Evolutionary conservation across 1,284 basidiomycete species (phyloP).

Genomic region (Boletus mariae): DNA sequence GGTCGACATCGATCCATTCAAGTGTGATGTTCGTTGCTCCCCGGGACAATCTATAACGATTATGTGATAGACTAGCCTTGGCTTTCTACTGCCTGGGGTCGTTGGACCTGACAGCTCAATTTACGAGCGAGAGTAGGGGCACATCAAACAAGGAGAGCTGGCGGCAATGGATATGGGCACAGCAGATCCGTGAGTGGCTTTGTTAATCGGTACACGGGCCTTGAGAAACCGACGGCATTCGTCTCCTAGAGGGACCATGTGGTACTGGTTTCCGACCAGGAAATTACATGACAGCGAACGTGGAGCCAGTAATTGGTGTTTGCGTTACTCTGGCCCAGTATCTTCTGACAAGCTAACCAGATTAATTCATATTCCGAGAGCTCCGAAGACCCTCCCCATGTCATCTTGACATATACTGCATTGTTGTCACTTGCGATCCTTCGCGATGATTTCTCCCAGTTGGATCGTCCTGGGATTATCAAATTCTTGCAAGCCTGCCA

Average conservation of each 20-base stretch:
- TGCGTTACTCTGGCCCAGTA: slow-evolving; percentile 4
- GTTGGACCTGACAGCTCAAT: slow-evolving; percentile 65
- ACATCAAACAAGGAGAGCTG: slow-evolving; percentile 57
- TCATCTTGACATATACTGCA: slow-evolving; percentile 93
- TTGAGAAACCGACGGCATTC: not conserved
- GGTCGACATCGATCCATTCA: slow-evolving; percentile 54
- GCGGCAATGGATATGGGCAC: slow-evolving; percentile 84
- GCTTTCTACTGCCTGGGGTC: slow-evolving; percentile 83
- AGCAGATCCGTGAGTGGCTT: slow-evolving; percentile 59
- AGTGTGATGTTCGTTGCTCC: slow-evolving; percentile 37
- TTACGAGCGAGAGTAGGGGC: slow-evolving; percentile 45
- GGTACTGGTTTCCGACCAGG: slow-evolving; percentile 78
- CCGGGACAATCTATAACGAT: slow-evolving; percentile 12
- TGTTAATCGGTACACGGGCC: not conserved
- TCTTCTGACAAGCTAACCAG: slow-evolving; percentile 20
- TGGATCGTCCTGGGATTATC: slow-evolving; percentile 64
- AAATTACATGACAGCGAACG: slow-evolving; percentile 52
- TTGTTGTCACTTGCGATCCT: slow-evolving; percentile 78
- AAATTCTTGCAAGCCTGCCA: slow-evolving; percentile 71
- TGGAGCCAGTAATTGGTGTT: slow-evolving; percentile 6
- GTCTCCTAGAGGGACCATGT: slow-evolving; percentile 41
- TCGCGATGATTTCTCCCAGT: slow-evolving; percentile 68
- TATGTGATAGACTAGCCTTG: slow-evolving; percentile 60
- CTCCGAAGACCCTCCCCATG: slow-evolving; percentile 64
- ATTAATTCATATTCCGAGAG: slow-evolving; percentile 37